phyloP scores from a whole-genome alignment of 225 moss, liverwort and hornwort species.

The Pleurozium schreberi region DNA sequence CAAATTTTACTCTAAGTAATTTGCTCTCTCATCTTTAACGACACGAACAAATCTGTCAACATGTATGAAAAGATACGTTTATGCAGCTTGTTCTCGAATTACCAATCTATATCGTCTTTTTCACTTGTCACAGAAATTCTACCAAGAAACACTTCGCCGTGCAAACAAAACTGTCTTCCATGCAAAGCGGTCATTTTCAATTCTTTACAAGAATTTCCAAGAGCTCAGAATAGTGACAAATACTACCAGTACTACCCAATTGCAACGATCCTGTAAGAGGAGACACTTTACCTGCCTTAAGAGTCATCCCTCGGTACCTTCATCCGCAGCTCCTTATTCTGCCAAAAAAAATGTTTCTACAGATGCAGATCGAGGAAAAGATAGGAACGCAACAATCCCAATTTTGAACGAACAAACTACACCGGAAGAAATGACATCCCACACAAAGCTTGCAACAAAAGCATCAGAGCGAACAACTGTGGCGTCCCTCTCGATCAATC shows the following conservation, averaged over 20 bases:
- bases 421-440: too few relatives aligned
- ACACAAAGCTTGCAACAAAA: too few relatives aligned
- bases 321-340: too few relatives aligned
- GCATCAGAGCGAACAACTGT: too few relatives aligned
- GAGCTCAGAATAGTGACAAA: not conserved
- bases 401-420: too few relatives aligned
- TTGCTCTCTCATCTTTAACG: not conserved
- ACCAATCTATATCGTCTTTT: not conserved
- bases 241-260: not conserved
- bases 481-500: too few relatives aligned
- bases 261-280: not conserved
- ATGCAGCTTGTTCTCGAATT: not conserved
- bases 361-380: too few relatives aligned
- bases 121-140: not conserved
- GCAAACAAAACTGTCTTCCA: not conserved
- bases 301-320: too few relatives aligned
- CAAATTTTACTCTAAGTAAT: not conserved
- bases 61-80: not conserved
- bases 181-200: not conserved
- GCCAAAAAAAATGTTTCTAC: too few relatives aligned
- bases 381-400: too few relatives aligned
- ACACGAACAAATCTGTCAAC: not conserved
- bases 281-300: too few relatives aligned
- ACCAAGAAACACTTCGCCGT: not conserved
- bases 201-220: not conserved